phyloP scores from a whole-genome alignment of 2,329 filamentous ascomycete genomes.

The Pseudogymnoascus sp. region DNA sequence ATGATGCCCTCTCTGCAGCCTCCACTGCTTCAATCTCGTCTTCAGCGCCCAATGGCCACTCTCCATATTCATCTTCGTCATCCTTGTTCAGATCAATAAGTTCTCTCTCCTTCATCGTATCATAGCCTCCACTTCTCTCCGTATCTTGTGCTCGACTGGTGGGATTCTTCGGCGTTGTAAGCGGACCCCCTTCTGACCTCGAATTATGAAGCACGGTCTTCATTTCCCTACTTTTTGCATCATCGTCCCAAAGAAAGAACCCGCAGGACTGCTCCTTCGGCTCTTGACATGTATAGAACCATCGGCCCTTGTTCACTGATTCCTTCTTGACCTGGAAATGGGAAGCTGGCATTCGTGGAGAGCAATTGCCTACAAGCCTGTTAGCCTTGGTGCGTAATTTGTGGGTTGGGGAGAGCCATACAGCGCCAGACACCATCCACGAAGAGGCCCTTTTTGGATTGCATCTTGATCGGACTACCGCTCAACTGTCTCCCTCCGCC shows the following conservation, averaged over 20 bases:
- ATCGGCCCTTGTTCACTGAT: constrained; percentile 43
- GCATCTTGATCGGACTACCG: neutral
- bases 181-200: constrained; percentile 34
- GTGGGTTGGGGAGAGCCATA: neutral
- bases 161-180: constrained; percentile 16
- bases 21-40: constrained; percentile 23
- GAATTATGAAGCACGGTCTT: constrained; percentile 40
- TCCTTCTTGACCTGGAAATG: constrained; percentile 46
- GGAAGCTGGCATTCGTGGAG: constrained; percentile 43
- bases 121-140: neutral
- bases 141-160: neutral
- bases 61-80: constrained; percentile 27
- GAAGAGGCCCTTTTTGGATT: constrained; percentile 27
- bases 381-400: neutral
- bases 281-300: constrained; percentile 50
- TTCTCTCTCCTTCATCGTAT: neutral
- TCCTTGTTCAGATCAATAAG: constrained; percentile 14
- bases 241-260: constrained; percentile 54
- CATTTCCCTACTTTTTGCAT: constrained; percentile 43
- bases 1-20: constrained; percentile 13
- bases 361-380: constrained; percentile 41
- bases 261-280: constrained; percentile 40
- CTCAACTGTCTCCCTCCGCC: neutral
- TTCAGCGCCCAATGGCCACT: constrained; percentile 22
- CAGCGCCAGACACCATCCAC: constrained; percentile 37